Evolutionary conservation across 768 basidiomycete species (phyloP).

Genomic region (Steccherinum ochraceum): DNA sequence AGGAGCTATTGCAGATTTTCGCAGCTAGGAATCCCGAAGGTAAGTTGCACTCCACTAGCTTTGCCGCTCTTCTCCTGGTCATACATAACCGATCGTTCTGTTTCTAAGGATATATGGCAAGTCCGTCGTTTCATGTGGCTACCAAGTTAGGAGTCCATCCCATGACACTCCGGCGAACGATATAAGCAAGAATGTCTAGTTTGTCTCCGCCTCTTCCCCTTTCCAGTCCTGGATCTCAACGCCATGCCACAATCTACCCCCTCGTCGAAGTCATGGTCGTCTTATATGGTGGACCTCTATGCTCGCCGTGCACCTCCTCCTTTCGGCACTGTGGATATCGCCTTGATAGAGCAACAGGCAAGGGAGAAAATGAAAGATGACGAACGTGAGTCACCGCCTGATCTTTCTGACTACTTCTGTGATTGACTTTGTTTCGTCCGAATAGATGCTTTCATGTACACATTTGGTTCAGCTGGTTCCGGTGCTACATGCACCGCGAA

Average conservation of each 20-base stretch:
- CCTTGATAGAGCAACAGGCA: constrained; percentile 63
- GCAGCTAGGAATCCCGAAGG: no score
- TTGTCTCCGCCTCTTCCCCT: no score
- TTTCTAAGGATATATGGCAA: no score
- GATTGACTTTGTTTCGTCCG: background rate
- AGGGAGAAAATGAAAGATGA: constrained; percentile 54
- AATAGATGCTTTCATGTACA: constrained; percentile 67
- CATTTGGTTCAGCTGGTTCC: constrained; percentile 71
- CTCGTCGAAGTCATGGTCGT: constrained; percentile 6
- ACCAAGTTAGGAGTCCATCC: no score
- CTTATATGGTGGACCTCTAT: constrained; percentile 19
- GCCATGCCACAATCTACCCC: background rate
- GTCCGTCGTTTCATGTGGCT: no score
- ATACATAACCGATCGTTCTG: no score
- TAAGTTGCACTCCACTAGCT: no score
- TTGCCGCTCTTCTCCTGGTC: no score
- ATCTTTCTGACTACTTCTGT: background rate
- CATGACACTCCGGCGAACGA: no score
- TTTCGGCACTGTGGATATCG: constrained; percentile 54
- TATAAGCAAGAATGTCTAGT: no score
- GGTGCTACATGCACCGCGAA: constrained; percentile 64
- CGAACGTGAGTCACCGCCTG: constrained; percentile 32
- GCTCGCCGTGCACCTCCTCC: constrained; percentile 14
- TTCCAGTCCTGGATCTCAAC: no score
- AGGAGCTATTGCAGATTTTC: no score